Evolutionary conservation across 1,284 basidiomycete genomes (phyloP), one percentile per base, ranked within the genome.

Genomic region (Chalciporus sp.): DNA sequence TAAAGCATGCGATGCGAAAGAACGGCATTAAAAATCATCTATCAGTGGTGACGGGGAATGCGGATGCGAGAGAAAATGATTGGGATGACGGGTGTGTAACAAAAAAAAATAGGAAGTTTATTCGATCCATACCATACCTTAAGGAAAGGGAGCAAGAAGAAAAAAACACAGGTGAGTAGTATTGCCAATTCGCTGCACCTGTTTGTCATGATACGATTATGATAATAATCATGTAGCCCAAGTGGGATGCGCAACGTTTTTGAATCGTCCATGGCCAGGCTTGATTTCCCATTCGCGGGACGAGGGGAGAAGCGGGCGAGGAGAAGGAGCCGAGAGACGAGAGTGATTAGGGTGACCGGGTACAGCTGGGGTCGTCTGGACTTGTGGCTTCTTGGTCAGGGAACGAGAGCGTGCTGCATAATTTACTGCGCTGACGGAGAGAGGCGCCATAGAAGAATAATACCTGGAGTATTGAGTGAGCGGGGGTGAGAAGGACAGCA

Each of bases 371-470:
- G 10, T 49, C 41, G 7, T 47, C 39, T 1, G 35, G 33, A 11
- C 17, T 41, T 19, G 28, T 9, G 42, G 26, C 23, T 29, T 33
- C 45, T 33, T 58, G 43, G 11, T 59, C 51, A 4, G 37, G 19
- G 43, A 73, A 68, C 58, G 72, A 64, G 12, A 80, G 68, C 53
- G 67, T 68, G 12, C 74, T 66, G 31, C 84, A 83, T 59, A 89
- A 81, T 60, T 74, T 80, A 61, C 86, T 89, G 12, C 73, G 72
- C 41, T 71, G 71, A 8, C 88, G 80, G 53, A 90, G 86, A 9
- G 66, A 61, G 3, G 85, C 79, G 0, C 88, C 88, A 55, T 79
- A 84, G 51, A 79, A 80, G 62, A 86, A 84, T n/a, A 90, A 68
- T 0, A 83, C 67, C 83, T 66, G 23, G 16, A 8, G 23, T 12